phyloP scores from a whole-genome alignment of 2,329 filamentous ascomycete genomes.

The Apiospora kogelbergensis region DNA sequence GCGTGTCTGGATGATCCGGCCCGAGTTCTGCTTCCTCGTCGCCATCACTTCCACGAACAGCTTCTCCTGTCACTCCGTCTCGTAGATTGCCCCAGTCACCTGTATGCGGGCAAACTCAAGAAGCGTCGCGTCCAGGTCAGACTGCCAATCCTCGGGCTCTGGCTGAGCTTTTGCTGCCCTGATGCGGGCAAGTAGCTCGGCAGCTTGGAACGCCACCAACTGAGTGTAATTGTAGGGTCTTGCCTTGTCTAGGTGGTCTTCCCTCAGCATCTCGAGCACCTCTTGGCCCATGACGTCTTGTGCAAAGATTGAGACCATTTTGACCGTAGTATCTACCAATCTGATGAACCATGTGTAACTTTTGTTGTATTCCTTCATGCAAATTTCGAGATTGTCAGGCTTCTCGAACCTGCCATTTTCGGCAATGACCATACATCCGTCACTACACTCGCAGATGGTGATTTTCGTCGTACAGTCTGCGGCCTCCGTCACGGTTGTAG shows the following conservation, averaged over 20 bases:
- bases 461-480: too few species aligned
- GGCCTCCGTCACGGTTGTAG: too few species aligned
- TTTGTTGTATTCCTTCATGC: neutral
- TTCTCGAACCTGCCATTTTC: neutral
- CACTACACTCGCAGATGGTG: neutral
- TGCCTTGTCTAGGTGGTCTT: neutral
- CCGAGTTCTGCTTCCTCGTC: slow-evolving; percentile 12
- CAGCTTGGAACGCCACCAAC: neutral
- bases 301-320: neutral
- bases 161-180: neutral
- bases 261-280: neutral
- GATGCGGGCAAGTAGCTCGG: neutral
- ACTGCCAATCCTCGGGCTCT: neutral
- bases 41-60: neutral
- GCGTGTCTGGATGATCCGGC: slow-evolving; percentile 10
- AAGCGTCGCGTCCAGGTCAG: neutral
- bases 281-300: neutral
- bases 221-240: neutral
- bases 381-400: neutral
- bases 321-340: neutral
- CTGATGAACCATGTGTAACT: neutral
- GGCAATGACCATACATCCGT: neutral
- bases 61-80: too few species aligned
- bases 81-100: too few species aligned
- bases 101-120: too few species aligned